Evolutionary conservation across 2,329 filamentous ascomycete species (phyloP).

Genomic region (Fusarium hainanense): DNA sequence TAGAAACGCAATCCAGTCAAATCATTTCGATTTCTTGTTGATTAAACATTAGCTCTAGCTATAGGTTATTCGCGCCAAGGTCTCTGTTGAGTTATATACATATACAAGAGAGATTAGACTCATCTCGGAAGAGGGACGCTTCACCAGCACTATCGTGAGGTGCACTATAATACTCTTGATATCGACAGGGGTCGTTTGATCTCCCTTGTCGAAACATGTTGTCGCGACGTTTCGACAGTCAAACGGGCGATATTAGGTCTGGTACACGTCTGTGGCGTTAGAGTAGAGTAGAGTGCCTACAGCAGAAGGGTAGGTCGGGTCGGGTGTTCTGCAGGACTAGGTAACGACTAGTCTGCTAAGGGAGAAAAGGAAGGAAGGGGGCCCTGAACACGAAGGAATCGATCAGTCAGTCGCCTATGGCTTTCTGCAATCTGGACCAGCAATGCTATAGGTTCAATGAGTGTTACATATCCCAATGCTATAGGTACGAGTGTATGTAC

Average conservation of each 20-base stretch:
- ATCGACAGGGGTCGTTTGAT: constrained; percentile 21
- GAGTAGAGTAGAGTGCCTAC: neutral
- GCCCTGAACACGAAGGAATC: neutral
- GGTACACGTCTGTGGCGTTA: constrained; percentile 37
- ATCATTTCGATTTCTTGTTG: neutral
- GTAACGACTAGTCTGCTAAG: neutral
- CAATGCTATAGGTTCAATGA: neutral
- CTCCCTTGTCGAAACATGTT: constrained; percentile 11
- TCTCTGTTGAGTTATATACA: neutral
- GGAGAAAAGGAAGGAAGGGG: constrained; percentile 22
- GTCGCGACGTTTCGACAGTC: constrained; percentile 15
- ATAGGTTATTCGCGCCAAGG: constrained; percentile 6
- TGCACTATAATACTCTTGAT: neutral
- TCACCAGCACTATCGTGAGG: neutral
- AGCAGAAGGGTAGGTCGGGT: neutral
- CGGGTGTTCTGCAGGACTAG: constrained; percentile 3
- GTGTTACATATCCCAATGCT: neutral
- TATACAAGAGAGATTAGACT: neutral
- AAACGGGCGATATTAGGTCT: neutral
- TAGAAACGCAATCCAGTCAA: constrained; percentile 30
- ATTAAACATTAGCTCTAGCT: neutral
- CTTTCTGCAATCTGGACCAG: neutral
- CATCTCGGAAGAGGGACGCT: constrained; percentile 12
- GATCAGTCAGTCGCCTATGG: neutral
- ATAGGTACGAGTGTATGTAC: neutral